Conservation (phyloP, 2,329 filamentous ascomycete genomes). For the Colletotrichum spaethianum region DNA sequence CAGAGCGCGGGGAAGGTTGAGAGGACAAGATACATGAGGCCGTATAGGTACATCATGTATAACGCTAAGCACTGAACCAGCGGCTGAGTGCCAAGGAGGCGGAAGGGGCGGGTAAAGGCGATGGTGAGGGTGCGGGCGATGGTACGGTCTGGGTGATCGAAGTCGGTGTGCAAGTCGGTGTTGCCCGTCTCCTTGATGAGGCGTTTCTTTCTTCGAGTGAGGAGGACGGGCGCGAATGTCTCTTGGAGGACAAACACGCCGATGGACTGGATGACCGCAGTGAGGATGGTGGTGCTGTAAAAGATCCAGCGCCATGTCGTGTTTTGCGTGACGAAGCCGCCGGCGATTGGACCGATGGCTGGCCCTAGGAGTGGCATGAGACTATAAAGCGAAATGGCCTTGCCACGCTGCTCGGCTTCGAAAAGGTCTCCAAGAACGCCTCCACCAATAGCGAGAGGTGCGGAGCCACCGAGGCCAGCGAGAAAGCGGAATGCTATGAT, state of each 20-base stretch:
- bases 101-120: slow-evolving; percentile 59
- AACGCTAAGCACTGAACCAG: slow-evolving; percentile 63
- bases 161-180: slow-evolving; percentile 60
- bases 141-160: slow-evolving; percentile 60
- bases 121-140: slow-evolving; percentile 31
- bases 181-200: slow-evolving; percentile 73
- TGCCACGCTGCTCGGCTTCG: slow-evolving; percentile 57
- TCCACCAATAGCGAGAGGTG: slow-evolving; percentile 58
- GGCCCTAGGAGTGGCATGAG: slow-evolving; percentile 69
- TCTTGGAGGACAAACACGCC: slow-evolving; percentile 74
- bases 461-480: slow-evolving; percentile 57
- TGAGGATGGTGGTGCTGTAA: slow-evolving; percentile 74
- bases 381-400: slow-evolving; percentile 54
- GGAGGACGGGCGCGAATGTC: slow-evolving; percentile 75
- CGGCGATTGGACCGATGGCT: slow-evolving; percentile 76
- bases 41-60: slow-evolving; percentile 63
- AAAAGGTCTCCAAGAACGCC: slow-evolving; percentile 60
- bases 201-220: slow-evolving; percentile 69
- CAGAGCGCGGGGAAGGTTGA: slow-evolving; percentile 65
- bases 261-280: slow-evolving; percentile 71
- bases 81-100: slow-evolving; percentile 62
- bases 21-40: slow-evolving; percentile 65
- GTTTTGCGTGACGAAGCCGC: slow-evolving; percentile 74
- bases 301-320: slow-evolving; percentile 83
- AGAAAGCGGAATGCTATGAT: slow-evolving; percentile 64